These are phyloP conservation scores for Myotisia sp. DNA, from an alignment of 2,329 filamentous ascomycete genomes.

Conservation along the genomic window DNA sequence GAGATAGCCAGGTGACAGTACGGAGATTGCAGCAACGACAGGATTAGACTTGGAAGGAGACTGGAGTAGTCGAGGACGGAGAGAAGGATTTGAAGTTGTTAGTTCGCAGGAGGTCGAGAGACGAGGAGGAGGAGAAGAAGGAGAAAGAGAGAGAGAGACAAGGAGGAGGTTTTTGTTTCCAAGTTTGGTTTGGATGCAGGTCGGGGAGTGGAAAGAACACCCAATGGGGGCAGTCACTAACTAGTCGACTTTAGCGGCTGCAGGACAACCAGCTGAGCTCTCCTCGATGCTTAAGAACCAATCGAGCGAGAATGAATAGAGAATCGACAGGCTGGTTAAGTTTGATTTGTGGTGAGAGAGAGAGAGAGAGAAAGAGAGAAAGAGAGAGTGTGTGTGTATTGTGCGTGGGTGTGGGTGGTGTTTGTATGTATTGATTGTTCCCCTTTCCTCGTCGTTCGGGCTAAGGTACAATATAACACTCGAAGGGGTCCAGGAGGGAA, in stretches of 20 bases:
- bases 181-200: background rate
- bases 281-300: background rate
- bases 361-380: background rate
- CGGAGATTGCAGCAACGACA: background rate
- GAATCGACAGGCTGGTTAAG: background rate
- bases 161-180: slow-evolving; percentile 4
- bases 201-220: too few species aligned
- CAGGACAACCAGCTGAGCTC: background rate
- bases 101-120: background rate
- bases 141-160: slow-evolving; percentile 12
- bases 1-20: background rate
- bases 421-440: slow-evolving; percentile 6
- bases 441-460: too few species aligned
- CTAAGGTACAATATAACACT: too few species aligned
- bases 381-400: background rate
- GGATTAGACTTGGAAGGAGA: background rate
- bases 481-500: too few species aligned
- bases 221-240: too few species aligned
- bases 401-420: background rate
- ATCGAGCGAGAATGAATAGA: too few species aligned
- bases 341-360: background rate
- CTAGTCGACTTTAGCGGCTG: slow-evolving; percentile 1
- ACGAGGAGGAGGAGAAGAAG: slow-evolving; percentile 7
- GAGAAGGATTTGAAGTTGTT: background rate
- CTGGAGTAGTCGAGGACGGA: slow-evolving; percentile 6